These are phyloP conservation scores for Cyclanthera cordifolia DNA, from an alignment of 306 rosid genomes.

Conservation along the genomic window DNA sequence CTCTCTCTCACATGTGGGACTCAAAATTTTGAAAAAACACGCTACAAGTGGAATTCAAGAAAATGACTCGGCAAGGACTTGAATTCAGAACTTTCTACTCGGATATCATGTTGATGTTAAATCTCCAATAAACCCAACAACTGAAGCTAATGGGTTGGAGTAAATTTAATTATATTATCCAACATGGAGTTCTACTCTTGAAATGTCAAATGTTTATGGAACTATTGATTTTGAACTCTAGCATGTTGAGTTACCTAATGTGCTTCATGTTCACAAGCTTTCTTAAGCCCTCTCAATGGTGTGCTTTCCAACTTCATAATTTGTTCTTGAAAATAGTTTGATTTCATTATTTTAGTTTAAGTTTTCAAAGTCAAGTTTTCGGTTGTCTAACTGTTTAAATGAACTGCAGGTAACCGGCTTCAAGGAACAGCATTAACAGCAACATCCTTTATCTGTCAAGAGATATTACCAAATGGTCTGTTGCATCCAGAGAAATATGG, in stretches of 20 bases:
- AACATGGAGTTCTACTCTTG: neutral
- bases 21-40: too few species aligned
- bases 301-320: neutral
- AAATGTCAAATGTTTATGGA: neutral
- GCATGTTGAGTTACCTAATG: neutral
- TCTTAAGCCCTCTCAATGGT: neutral
- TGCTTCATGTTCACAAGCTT: neutral
- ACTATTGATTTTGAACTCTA: neutral
- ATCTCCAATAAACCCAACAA: too few species aligned
- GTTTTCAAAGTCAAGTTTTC: neutral
- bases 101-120: too few species aligned
- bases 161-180: too few species aligned
- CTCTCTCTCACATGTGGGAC: too few species aligned
- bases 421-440: conserved; percentile 8
- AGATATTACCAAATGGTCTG: conserved; percentile 10
- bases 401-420: conserved; percentile 8
- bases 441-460: conserved; percentile 18
- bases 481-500: conserved; percentile 7
- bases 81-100: too few species aligned
- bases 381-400: neutral
- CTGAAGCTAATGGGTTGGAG: too few species aligned
- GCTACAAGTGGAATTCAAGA: too few species aligned
- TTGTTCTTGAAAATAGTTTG: too few species aligned
- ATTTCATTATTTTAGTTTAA: neutral
- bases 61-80: too few species aligned